Base-by-base conservation (phyloP, 2,329 filamentous ascomycete species). In the Tolypocladium album region DNA sequence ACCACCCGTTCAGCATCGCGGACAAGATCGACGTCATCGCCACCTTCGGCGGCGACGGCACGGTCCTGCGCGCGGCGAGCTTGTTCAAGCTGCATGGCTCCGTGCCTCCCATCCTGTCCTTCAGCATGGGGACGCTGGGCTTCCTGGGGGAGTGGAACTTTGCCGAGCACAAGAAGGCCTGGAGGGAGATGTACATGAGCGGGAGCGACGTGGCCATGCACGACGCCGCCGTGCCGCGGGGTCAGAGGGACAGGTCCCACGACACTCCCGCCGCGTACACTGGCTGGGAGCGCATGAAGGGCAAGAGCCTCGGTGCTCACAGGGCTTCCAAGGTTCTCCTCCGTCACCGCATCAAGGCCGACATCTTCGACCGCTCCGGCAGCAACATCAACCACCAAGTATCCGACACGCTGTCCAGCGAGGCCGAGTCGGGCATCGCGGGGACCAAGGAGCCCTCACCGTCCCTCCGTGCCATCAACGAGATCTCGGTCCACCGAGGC, bases 111-210 rank as follows among this genome's bases (percentile, higher is more conserved):
- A 89, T 99, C 40, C 79, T 99, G 9, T 92, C 90, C 1, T 99
- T 99, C 70, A 96, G 92, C 71, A 97, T 99, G 90, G 94, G 94
- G 7, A 95, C 93, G 0, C 78, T 99, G 0, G 94, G 94, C 0
- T 99, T 99, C 66, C 77, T 99, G 9, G 92, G 93, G 20, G 93
- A 97, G 74, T 99, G 93, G 92, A 95, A 94, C 68, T 97, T 97
- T 71, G 80, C 81, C 8, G 92, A 97, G 68, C 90, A 95, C 76
- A 96, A 96, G 75, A 83, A 90, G 56, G 94, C 94, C 0, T 96
- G 95, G 77, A 81, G 91, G 56, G 90, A 97, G 70, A 90, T 94
- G 58, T 97, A 95, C 76, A 95, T 96, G 89, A 84, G 82, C 67
- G 83, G 83, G 2, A 83, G 81, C 63, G 75, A 77, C 53, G 81